Evolutionary conservation across 2,329 filamentous ascomycete genomes (phyloP), one percentile per base, ranked within the genome.

Genomic region (Chrysoporthe austroafricana): DNA sequence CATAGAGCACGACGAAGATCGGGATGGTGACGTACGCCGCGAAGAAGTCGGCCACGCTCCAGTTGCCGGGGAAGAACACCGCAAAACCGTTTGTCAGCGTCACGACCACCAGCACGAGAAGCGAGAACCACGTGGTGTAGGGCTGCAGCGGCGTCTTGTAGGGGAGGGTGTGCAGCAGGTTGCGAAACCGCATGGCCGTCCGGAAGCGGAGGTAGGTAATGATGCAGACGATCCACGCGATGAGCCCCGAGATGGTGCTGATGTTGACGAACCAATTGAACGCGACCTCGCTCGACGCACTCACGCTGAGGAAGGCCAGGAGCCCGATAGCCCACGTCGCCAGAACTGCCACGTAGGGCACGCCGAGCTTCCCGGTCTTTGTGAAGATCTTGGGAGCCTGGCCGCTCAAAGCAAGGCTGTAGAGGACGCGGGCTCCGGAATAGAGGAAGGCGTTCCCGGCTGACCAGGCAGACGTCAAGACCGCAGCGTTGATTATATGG

Each of bases 21-120:
- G 83, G 89, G 0, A 90, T 80, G 11, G 83, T 90, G 73, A 91
- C 82, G 73, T 89, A 93, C 73, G 79, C 83, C 0, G 86, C 85
- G n/a, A 90, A 69, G 73, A 96, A 96, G 72, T 83, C 82, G 5
- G 83, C 81, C 0, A 84, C 85, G 18, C 82, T 85, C 85, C 89
- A 95, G 39, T 88, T 82, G 8, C 82, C 79, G 0, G 88, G 86
- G 76, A 90, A 90, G 76, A 95, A 94, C 16, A 91, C 86, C 46
- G 89, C 85, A 78, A 94, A 95, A 1, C 91, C 92, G 73, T 93
- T 93, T 72, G 92, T 89, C 3, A 94, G 78, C 1, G 85, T 86
- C n/a, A 94, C 81, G 36, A 92, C 78, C 3, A 77, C 75, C 64
- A 93, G 84, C 34, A 88, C 74, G 18, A 85, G 75, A 1, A 93